Percentiles rank a stretch among this genome's conserved stretches.
Evolutionary conservation across 192 early-diverging fungal genomes (phyloP).

Genomic region (Rhizophagus clarus): DNA sequence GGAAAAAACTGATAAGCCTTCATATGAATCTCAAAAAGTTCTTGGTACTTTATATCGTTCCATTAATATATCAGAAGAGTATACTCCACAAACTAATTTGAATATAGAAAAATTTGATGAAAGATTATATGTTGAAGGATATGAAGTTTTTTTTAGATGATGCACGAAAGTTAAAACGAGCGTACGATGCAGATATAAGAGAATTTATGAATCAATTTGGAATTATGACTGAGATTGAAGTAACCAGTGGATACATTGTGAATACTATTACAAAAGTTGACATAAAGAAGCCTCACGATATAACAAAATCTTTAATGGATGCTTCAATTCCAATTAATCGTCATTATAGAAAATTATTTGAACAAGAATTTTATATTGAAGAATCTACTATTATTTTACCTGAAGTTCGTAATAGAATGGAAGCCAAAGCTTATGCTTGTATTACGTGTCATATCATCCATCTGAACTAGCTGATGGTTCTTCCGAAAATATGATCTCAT

Average conservation of each 20-base stretch:
- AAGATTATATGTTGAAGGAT: conserved; percentile 48
- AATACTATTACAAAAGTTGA: conserved; percentile 41
- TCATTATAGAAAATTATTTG: conserved; percentile 51
- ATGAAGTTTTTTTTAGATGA: conserved; percentile 55
- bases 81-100: too few relatives aligned
- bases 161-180: conserved; percentile 39
- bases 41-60: conserved; percentile 58
- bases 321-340: conserved; percentile 38
- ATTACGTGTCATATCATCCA: conserved; percentile 66
- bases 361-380: conserved; percentile 40
- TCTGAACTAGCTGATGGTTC: conserved; percentile 37
- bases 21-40: conserved; percentile 56
- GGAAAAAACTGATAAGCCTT: conserved; percentile 57
- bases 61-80: too few relatives aligned
- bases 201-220: conserved; percentile 70
- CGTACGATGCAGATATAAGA: conserved; percentile 56
- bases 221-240: conserved; percentile 45
- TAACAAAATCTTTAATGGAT: conserved; percentile 48
- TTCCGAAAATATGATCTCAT: conserved; percentile 41
- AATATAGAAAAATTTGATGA: too few relatives aligned
- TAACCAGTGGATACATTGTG: conserved; percentile 43
- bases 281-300: conserved; percentile 53
- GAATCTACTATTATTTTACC: conserved; percentile 33
- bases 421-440: conserved; percentile 66
- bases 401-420: conserved; percentile 27